These are phyloP conservation scores for Candida nonsorbophila DNA, from an alignment of 805 yeast species.

Conservation along the genomic window DNA sequence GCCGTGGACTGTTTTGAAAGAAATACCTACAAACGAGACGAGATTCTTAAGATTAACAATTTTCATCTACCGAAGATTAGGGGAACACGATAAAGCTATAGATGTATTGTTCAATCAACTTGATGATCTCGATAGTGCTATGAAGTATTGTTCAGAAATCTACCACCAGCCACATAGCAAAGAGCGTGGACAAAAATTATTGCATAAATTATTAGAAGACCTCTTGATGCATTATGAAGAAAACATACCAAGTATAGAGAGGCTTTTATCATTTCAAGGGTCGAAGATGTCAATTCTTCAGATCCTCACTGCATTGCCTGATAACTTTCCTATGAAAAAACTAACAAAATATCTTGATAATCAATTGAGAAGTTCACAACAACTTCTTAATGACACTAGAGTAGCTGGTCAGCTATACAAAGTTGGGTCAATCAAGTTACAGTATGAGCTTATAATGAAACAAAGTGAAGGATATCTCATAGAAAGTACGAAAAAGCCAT, in stretches of 20 bases:
- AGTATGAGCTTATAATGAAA: slow-evolving; percentile 34
- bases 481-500: slow-evolving; percentile 38
- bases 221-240: slow-evolving; percentile 35
- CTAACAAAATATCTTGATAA: slow-evolving; percentile 42
- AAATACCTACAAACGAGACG: slow-evolving; percentile 27
- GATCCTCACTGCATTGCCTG: slow-evolving; percentile 50
- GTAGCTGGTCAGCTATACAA: slow-evolving; percentile 48
- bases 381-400: slow-evolving; percentile 32
- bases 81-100: slow-evolving; percentile 59
- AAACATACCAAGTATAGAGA: slow-evolving; percentile 31
- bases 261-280: slow-evolving; percentile 40
- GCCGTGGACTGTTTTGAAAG: slow-evolving; percentile 29
- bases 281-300: slow-evolving; percentile 40
- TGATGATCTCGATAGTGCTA: slow-evolving; percentile 52
- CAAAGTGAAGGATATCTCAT: slow-evolving; percentile 31
- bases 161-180: slow-evolving; percentile 25
- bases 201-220: slow-evolving; percentile 49
- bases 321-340: slow-evolving; percentile 37
- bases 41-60: slow-evolving; percentile 44
- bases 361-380: slow-evolving; percentile 37
- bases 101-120: slow-evolving; percentile 55
- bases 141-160: slow-evolving; percentile 52
- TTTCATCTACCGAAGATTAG: slow-evolving; percentile 52
- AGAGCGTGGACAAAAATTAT: slow-evolving; percentile 36
- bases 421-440: slow-evolving; percentile 45